phyloP scores from a whole-genome alignment of 345 rosid species.

The Triadica sebifera region DNA sequence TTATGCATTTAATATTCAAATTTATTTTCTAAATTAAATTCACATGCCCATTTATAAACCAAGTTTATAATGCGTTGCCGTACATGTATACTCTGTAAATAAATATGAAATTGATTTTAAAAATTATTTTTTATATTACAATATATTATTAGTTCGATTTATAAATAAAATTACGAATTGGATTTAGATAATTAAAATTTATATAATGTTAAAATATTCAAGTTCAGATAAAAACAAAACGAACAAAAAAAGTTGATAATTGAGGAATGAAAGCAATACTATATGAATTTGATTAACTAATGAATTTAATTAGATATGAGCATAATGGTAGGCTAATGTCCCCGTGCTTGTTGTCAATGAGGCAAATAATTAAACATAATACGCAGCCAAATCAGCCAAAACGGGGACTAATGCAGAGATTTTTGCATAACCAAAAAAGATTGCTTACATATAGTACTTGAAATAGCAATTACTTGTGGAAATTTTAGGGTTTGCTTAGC shows the following conservation, averaged over 20 bases:
- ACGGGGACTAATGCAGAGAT: background rate
- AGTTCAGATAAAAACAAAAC: background rate
- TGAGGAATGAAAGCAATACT: background rate
- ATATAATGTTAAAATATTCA: too few species aligned
- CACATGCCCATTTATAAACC: too few species aligned
- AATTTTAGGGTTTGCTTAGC: constrained; percentile 28
- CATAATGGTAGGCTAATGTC: constrained; percentile 26
- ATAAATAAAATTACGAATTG: too few species aligned
- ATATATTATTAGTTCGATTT: too few species aligned
- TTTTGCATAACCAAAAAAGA: background rate
- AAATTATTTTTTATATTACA: too few species aligned
- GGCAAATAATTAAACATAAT: constrained; percentile 17
- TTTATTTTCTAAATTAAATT: too few species aligned
- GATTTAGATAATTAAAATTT: too few species aligned
- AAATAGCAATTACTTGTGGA: constrained; percentile 29
- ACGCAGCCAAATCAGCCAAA: constrained; percentile 11
- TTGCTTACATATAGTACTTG: constrained; percentile 19
- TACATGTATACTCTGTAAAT: too few species aligned
- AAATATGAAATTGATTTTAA: too few species aligned
- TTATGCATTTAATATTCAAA: too few species aligned
- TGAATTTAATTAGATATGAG: background rate
- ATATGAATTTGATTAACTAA: too few species aligned
- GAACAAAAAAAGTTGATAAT: background rate
- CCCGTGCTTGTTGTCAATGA: constrained; percentile 21
- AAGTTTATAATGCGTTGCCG: too few species aligned